Percentiles rank a stretch among this genome's conserved stretches.
Evolutionary conservation across 192 early-diverging fungal genomes (phyloP).

Genomic region (Coemansia biformis): DNA sequence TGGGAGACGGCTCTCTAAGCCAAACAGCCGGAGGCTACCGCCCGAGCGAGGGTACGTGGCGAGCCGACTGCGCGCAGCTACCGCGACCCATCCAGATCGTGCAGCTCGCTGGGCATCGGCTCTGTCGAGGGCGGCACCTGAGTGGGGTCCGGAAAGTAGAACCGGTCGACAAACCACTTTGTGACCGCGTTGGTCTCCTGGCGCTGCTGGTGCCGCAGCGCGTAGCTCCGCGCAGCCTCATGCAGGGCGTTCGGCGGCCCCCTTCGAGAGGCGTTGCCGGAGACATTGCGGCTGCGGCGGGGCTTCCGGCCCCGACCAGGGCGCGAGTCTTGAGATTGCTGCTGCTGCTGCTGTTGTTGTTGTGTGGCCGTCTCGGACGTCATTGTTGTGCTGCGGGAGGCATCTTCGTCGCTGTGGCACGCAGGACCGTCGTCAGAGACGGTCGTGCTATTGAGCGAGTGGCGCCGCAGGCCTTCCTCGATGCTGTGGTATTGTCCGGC

Average conservation of each 20-base stretch:
- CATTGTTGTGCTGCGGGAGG: conserved; percentile 33
- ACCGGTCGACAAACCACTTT: conserved; percentile 45
- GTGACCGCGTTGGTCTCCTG: conserved; percentile 32
- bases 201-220: conserved; percentile 40
- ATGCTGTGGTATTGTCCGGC: conserved; percentile 34
- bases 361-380: conserved; percentile 20
- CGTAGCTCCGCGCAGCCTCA: conserved; percentile 41
- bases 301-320: conserved; percentile 11
- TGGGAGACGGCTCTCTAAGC: no score
- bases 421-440: conserved; percentile 18
- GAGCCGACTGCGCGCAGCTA: no score
- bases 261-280: conserved; percentile 7
- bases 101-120: conserved; percentile 20
- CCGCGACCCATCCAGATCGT: conserved; percentile 11
- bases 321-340: conserved; percentile 4
- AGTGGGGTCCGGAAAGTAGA: conserved; percentile 47
- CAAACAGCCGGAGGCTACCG: no score
- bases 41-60: no score
- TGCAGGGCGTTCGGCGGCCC: conserved; percentile 20
- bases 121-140: conserved; percentile 39
- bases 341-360: not conserved
- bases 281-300: conserved; percentile 27
- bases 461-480: conserved; percentile 42
- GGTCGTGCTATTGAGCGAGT: conserved; percentile 20
- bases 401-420: conserved; percentile 27